Conservation (phyloP, 2,329 filamentous ascomycete genomes). For the Epichloe scottii region DNA sequence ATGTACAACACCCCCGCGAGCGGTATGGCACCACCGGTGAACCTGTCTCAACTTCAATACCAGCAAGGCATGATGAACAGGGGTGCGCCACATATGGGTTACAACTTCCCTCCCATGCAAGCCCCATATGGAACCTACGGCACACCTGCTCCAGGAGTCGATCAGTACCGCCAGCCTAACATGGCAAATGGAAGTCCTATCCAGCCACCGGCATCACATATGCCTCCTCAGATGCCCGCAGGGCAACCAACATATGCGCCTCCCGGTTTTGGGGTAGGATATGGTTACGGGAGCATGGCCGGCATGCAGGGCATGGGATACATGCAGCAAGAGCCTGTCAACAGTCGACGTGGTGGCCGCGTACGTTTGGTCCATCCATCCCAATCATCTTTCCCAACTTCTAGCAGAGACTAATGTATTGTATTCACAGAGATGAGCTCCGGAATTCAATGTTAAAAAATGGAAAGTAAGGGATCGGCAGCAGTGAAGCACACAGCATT, state of each 20-base stretch:
- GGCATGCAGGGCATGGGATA: conserved; percentile 38
- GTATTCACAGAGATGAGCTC: conserved; percentile 15
- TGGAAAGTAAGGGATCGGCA: background rate
- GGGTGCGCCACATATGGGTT: conserved; percentile 39
- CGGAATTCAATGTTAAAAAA: background rate
- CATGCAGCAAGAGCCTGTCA: conserved; percentile 40
- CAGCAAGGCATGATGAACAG: conserved; percentile 46
- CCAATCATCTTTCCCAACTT: background rate
- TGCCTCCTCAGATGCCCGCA: conserved; percentile 27
- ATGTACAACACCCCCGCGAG: conserved; percentile 37
- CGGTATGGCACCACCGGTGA: conserved; percentile 33
- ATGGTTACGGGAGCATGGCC: conserved; percentile 34
- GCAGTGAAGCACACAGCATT: background rate
- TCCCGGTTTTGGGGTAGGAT: conserved; percentile 37
- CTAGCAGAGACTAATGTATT: background rate
- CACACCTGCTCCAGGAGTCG: conserved; percentile 33
- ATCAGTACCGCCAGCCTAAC: conserved; percentile 43
- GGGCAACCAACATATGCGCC: conserved; percentile 34
- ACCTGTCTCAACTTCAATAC: conserved; percentile 44
- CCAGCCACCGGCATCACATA: conserved; percentile 28
- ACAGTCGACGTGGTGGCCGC: conserved; percentile 41
- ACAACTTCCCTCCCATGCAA: conserved; percentile 45
- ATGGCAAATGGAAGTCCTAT: conserved; percentile 39
- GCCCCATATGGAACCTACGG: conserved; percentile 42
- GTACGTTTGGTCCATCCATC: conserved; percentile 27